phyloP scores from a whole-genome alignment of 176 grass and related monocot species.

The Aegilops bicornis region DNA sequence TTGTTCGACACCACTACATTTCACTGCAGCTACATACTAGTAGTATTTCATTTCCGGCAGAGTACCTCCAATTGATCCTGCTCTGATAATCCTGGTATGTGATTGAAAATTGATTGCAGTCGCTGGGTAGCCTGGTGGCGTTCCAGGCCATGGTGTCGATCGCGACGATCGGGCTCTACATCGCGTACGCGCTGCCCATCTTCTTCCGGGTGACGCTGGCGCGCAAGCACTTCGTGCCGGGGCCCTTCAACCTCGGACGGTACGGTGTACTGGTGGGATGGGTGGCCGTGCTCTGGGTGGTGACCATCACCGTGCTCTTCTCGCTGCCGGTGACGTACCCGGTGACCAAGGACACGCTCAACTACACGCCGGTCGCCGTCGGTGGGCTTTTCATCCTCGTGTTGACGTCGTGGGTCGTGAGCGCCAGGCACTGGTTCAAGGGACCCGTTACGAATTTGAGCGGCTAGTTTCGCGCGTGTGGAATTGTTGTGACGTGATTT shows the following conservation, averaged over 20 bases:
- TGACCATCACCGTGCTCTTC: conserved; percentile 93
- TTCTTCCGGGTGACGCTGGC: conserved; percentile 82
- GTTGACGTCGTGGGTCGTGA: conserved; percentile 51
- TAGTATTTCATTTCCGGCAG: not conserved
- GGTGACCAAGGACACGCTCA: conserved; percentile 79
- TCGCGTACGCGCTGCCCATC: conserved; percentile 86
- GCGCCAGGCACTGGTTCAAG: conserved; percentile 82
- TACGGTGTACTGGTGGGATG: conserved; percentile 61
- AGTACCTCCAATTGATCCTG: not conserved
- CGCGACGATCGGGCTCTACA: conserved; percentile 87
- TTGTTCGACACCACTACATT: not conserved
- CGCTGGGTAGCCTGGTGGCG: conserved; percentile 81
- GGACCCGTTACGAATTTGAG: conserved; percentile 61
- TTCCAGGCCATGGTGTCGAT: conserved; percentile 99
- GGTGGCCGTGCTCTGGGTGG: conserved; percentile 92
- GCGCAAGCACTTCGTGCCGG: conserved; percentile 60
- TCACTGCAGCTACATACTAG: not conserved
- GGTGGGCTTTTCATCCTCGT: conserved; percentile 64
- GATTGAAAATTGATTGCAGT: conserved; percentile 45
- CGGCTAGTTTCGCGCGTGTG: conserved; percentile 9
- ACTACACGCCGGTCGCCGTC: conserved; percentile 73
- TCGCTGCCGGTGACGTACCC: conserved; percentile 84
- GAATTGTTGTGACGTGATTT: not conserved
- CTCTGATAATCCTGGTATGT: not conserved
- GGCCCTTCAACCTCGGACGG: conserved; percentile 82